Base-by-base conservation (phyloP, 164 flowering plant genomes). In the Annona cherimola region DNA sequence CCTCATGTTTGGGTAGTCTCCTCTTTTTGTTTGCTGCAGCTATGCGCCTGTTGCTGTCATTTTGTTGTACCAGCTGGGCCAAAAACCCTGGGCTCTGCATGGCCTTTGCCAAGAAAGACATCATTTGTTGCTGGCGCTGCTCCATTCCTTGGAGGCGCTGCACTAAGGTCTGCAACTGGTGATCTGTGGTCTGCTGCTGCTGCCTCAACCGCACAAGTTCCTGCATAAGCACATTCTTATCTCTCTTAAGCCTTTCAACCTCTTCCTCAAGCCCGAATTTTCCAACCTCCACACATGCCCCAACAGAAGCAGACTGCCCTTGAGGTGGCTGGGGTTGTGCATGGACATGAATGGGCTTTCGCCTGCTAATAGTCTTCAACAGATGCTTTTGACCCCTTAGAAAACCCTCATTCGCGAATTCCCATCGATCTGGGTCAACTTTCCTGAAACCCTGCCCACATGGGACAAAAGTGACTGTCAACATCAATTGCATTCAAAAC, bases 371-470 rank as follows among this genome's bases (percentile, higher is more conserved):
- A 63, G 60, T 89, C 81, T 77, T 91, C 63, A 94, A 84, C 69
- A 92, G 77, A 73, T 94, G 97, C 66, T 89, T 91, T 70, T 92
- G 94, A 73, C 96, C 97, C 79, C 93, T 85, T 69, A 94, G 73
- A 69, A 94, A 94, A 16, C 97, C 94, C 81, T 94, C 99, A 71
- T 94, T 94, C 59, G 99, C 99, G 76, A 94, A 94, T 78, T 94
- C 99, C 97, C 97, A 92, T 44, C 94, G 88, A 72, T 94, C 98
- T 39, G 98, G 97, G 83, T 94, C 97, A 75, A 94, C 97, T 80
- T 94, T 94, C 80, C 94, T 83, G 73, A 94, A 94, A 42, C 98
- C 98, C 98, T 94, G 88, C 71, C 67, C 19, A 44, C 20, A 45
- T 26, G 39, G 5, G 5, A 26, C 20, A 45, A 70, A 66, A 11